These are phyloP conservation scores for Nemania abortiva DNA, from an alignment of 2,329 filamentous ascomycete genomes.

Conservation along the genomic window DNA sequence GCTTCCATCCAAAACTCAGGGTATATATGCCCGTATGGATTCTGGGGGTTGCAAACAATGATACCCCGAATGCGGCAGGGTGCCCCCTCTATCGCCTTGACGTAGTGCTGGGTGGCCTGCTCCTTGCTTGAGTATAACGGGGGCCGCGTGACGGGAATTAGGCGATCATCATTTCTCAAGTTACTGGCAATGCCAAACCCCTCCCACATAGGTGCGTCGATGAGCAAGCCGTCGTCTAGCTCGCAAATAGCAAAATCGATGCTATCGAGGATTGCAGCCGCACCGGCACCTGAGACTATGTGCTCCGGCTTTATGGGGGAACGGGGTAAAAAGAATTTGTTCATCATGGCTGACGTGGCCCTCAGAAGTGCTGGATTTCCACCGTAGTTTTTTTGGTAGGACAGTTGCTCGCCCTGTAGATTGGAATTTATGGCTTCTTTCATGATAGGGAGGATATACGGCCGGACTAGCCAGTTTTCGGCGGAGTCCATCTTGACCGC, in stretches of 20 bases:
- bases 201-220: slow-evolving; percentile 29
- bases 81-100: slow-evolving; percentile 17
- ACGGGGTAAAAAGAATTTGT: slow-evolving; percentile 24
- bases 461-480: slow-evolving; percentile 31
- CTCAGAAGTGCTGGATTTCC: slow-evolving; percentile 12
- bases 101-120: slow-evolving; percentile 21
- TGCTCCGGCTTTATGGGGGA: slow-evolving; percentile 15
- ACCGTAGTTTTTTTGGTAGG: slow-evolving; percentile 19
- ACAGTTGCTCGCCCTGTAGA: slow-evolving; percentile 16
- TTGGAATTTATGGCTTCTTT: slow-evolving; percentile 27
- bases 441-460: slow-evolving; percentile 25
- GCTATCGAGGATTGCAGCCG: slow-evolving; percentile 29
- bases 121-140: slow-evolving; percentile 21
- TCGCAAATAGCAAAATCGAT: slow-evolving; percentile 28
- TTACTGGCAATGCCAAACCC: slow-evolving; percentile 26
- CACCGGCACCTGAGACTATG: slow-evolving; percentile 22
- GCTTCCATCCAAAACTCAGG: slow-evolving; percentile 27
- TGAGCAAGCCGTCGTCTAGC: slow-evolving; percentile 23
- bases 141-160: slow-evolving; percentile 19
- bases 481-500: slow-evolving; percentile 30
- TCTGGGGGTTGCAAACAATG: slow-evolving; percentile 28
- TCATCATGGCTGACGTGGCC: slow-evolving; percentile 24
- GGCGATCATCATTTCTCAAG: slow-evolving; percentile 24
- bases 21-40: slow-evolving; percentile 28
- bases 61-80: slow-evolving; percentile 28